Evolutionary conservation across 2,329 filamentous ascomycete genomes (phyloP).

Genomic region (Nemania diffusa): DNA sequence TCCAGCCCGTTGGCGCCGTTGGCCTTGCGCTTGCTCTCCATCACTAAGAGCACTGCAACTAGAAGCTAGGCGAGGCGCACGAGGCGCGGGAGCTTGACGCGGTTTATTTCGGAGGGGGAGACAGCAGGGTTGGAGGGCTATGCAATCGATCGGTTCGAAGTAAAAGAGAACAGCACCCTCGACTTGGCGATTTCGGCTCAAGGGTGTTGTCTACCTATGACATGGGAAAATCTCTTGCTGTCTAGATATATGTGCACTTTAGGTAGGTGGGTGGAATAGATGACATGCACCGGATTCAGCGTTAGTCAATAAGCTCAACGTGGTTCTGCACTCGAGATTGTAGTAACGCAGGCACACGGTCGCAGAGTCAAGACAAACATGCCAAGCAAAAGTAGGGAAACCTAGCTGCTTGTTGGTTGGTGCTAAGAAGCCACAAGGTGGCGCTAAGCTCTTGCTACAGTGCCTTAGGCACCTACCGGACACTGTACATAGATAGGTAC

Average conservation of each 20-base stretch:
- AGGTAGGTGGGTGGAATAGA: slow-evolving; percentile 11
- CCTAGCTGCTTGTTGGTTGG: slow-evolving; percentile 1
- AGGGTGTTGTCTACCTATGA: slow-evolving; percentile 7
- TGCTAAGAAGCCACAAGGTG: slow-evolving; percentile 26
- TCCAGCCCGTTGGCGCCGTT: slow-evolving; percentile 56
- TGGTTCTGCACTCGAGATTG: slow-evolving; percentile 30
- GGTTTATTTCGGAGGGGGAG: slow-evolving; percentile 31
- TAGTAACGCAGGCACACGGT: slow-evolving; percentile 14
- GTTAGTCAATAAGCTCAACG: slow-evolving; percentile 35
- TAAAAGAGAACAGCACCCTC: slow-evolving; percentile 13
- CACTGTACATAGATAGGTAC: background rate
- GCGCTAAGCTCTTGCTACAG: slow-evolving; percentile 5
- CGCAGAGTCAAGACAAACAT: slow-evolving; percentile 24
- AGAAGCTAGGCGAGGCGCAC: slow-evolving; percentile 31
- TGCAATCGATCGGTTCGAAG: slow-evolving; percentile 15
- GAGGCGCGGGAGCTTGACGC: slow-evolving; percentile 35
- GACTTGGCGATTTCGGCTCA: slow-evolving; percentile 17
- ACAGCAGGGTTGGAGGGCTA: slow-evolving; percentile 26
- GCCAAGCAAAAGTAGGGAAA: slow-evolving; percentile 22
- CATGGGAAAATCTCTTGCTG: background rate
- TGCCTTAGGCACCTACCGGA: background rate
- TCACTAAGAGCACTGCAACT: slow-evolving; percentile 42
- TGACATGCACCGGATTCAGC: slow-evolving; percentile 11
- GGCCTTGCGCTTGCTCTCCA: slow-evolving; percentile 69
- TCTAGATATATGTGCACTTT: background rate